phyloP scores from a whole-genome alignment of 805 yeast species.

The Sugiyamaella qingdaonensis region DNA sequence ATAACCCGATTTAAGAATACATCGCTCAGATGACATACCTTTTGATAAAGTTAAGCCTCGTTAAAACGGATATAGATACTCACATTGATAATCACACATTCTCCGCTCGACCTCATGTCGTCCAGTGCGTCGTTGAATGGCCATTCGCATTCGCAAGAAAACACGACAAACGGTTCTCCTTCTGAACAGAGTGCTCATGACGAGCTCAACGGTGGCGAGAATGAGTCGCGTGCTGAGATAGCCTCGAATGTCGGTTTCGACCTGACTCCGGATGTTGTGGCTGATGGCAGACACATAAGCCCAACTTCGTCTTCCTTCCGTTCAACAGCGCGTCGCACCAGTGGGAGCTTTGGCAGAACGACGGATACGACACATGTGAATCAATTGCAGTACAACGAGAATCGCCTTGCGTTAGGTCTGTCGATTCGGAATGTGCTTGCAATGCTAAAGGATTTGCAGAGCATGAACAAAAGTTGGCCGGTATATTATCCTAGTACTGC shows the following conservation, averaged over 20 bases:
- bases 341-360: slow-evolving; percentile 2
- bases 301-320: slow-evolving; percentile 5
- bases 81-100: too few species aligned
- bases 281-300: slow-evolving; percentile 25
- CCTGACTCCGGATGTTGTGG: slow-evolving; percentile 26
- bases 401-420: slow-evolving; percentile 59
- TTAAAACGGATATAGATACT: too few species aligned
- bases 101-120: background rate
- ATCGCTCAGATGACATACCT: too few species aligned
- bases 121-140: background rate
- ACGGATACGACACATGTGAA: slow-evolving; percentile 48
- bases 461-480: slow-evolving; percentile 27
- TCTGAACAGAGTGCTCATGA: too few species aligned
- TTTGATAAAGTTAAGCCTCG: too few species aligned
- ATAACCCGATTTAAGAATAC: too few species aligned
- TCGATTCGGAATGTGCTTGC: slow-evolving; percentile 27
- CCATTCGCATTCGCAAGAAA: too few species aligned
- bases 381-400: slow-evolving; percentile 74
- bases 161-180: too few species aligned
- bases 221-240: background rate
- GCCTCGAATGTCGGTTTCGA: slow-evolving; percentile 7
- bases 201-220: background rate
- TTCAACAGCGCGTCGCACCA: background rate
- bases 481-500: slow-evolving; percentile 29
- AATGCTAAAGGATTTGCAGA: slow-evolving; percentile 29